A percentile compares a stretch with the other conserved stretches of the same genome.
These are phyloP conservation scores for Collariella sp. DNA, from an alignment of 495 filamentous ascomycete genomes.

Conservation along the genomic window DNA sequence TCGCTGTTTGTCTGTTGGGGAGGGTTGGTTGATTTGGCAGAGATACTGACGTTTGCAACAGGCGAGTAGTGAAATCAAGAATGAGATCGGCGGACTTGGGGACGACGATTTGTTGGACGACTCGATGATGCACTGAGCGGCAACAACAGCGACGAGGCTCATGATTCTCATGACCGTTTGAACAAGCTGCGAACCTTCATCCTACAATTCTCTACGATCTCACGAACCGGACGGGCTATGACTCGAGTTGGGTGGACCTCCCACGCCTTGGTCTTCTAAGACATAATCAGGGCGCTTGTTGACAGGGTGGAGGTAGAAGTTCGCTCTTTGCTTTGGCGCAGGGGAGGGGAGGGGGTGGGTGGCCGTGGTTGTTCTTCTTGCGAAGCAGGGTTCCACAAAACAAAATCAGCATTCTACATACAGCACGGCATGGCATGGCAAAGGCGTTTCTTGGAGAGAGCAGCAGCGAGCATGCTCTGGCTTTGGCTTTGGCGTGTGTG, in stretches of 20 bases:
- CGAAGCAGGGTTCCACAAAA: background rate
- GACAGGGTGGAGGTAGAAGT: background rate
- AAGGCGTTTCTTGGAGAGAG: slow-evolving; percentile 25
- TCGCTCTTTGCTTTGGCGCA: background rate
- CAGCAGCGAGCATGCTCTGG: slow-evolving; percentile 7
- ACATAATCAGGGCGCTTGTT: background rate
- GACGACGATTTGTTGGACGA: slow-evolving; percentile 77
- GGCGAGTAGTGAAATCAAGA: slow-evolving; percentile 87
- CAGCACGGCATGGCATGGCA: slow-evolving; percentile 34
- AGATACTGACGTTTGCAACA: slow-evolving; percentile 33
- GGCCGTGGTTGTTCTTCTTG: slow-evolving; percentile 9
- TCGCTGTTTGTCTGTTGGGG: background rate
- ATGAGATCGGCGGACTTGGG: slow-evolving; percentile 81
- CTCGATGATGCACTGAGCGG: slow-evolving; percentile 39
- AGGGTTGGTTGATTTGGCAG: background rate
- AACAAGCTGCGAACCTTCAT: background rate
- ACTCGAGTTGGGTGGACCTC: background rate
- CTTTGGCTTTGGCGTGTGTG: background rate
- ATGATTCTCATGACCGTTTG: slow-evolving; percentile 23
- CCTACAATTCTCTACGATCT: slow-evolving; percentile 1
- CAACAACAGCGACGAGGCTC: slow-evolving; percentile 5
- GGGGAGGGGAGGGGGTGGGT: no score
- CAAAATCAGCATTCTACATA: slow-evolving; percentile 9
- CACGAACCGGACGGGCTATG: background rate
- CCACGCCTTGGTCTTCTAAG: background rate